phyloP scores from a whole-genome alignment of 208 protist species.

The Porcisia hertigi region DNA sequence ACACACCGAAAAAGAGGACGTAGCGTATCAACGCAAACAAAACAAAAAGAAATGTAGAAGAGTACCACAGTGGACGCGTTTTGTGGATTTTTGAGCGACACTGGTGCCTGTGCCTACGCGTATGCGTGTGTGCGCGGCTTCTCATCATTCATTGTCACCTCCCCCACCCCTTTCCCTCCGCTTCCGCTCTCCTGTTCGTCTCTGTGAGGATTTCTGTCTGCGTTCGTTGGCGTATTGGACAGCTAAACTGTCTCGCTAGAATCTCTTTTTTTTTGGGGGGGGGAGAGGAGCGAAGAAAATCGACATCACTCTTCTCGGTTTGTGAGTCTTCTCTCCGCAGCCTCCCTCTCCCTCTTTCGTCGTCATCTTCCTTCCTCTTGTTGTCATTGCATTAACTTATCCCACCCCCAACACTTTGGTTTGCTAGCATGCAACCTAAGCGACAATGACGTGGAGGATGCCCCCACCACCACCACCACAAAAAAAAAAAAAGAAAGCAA shows the following conservation, averaged over 20 bases:
- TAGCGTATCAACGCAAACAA: no score
- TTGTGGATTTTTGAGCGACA: no score
- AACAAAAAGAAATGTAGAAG: no score
- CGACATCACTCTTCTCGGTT: background rate
- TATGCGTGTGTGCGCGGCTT: background rate
- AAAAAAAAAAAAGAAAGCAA: background rate
- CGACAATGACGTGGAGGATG: background rate
- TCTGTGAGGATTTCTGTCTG: background rate
- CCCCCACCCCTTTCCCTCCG: background rate
- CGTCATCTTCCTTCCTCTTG: background rate
- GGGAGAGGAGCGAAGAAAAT: no score
- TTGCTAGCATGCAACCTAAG: background rate
- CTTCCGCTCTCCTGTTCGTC: background rate
- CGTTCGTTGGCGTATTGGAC: background rate
- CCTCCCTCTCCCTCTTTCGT: background rate
- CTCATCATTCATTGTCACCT: background rate
- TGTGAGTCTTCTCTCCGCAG: background rate
- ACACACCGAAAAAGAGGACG: no score
- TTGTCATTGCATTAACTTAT: background rate
- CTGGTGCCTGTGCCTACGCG: no score
- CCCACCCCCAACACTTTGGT: background rate
- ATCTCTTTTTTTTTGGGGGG: background rate
- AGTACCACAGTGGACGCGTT: no score
- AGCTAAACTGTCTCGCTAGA: background rate
- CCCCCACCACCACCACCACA: no score